A percentile compares a stretch with the other conserved stretches of the same genome.
These are phyloP conservation scores for Paxillus rubicundulus DNA, from an alignment of 768 basidiomycete species.

Conservation along the genomic window DNA sequence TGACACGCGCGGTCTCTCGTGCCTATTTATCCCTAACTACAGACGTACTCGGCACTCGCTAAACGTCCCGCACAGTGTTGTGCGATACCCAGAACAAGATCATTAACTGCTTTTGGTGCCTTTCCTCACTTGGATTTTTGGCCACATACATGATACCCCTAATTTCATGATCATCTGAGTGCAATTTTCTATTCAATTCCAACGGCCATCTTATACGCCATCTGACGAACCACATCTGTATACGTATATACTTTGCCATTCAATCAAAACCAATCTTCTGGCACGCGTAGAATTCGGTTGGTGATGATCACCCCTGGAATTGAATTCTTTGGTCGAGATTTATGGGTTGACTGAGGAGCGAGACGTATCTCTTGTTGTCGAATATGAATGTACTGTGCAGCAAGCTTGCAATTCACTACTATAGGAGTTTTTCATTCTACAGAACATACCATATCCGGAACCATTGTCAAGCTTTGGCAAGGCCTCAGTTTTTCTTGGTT, in stretches of 20 bases:
- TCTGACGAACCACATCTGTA: constrained; percentile 26
- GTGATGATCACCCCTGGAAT: neutral
- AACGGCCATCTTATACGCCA: constrained; percentile 14
- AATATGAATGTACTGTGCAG: neutral
- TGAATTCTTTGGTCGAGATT: constrained; percentile 4
- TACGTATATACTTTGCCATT: constrained; percentile 23
- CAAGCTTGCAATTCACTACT: neutral
- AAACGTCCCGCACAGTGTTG: constrained; percentile 23
- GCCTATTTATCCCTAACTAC: constrained; percentile 19
- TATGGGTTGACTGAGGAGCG: constrained; percentile 1
- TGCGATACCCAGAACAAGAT: constrained; percentile 13
- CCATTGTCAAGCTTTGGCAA: neutral
- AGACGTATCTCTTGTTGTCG: neutral
- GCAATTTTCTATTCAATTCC: constrained; percentile 9
- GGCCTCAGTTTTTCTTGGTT: neutral
- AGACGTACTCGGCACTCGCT: constrained; percentile 14
- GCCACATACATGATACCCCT: constrained; percentile 31
- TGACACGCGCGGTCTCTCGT: constrained; percentile 12
- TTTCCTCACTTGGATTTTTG: constrained; percentile 9
- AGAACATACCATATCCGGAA: constrained; percentile 29
- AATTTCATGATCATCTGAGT: constrained; percentile 32
- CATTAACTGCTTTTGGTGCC: constrained; percentile 7
- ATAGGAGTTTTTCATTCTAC: constrained; percentile 16
- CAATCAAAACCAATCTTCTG: constrained; percentile 2
- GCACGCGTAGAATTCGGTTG: constrained; percentile 9